phyloP scores from a whole-genome alignment of 371 early-diverging fungal genomes.

The Saksenaea vasiformis region DNA sequence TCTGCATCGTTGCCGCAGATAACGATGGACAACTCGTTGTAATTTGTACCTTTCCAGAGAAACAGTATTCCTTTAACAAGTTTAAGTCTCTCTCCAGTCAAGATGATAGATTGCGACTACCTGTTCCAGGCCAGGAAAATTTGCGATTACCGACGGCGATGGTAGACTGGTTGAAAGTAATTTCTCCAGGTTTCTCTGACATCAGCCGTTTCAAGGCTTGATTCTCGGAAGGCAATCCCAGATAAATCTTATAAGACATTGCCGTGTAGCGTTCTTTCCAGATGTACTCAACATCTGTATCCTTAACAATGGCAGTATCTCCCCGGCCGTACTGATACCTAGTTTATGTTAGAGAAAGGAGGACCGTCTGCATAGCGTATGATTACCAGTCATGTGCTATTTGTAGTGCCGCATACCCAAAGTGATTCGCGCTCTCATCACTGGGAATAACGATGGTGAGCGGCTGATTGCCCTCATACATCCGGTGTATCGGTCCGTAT shows the following conservation, averaged over 20 bases:
- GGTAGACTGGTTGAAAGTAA: constrained; percentile 16
- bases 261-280: background rate
- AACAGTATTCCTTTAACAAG: constrained; percentile 34
- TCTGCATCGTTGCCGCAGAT: constrained; percentile 43
- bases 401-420: constrained; percentile 50
- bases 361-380: background rate
- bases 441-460: constrained; percentile 52
- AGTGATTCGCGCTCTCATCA: constrained; percentile 7
- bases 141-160: constrained; percentile 35
- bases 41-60: constrained; percentile 32
- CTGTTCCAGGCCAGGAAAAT: constrained; percentile 52
- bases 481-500: constrained; percentile 64
- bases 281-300: constrained; percentile 23
- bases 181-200: constrained; percentile 10
- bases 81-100: background rate
- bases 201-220: constrained; percentile 1
- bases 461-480: constrained; percentile 45
- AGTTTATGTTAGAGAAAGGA: background rate
- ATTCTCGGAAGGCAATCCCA: constrained; percentile 19
- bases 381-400: constrained; percentile 57
- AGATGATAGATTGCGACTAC: constrained; percentile 20
- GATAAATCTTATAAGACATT: constrained; percentile 11
- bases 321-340: constrained; percentile 59
- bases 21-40: constrained; percentile 32
- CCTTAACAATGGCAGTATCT: constrained; percentile 52